phyloP scores from a whole-genome alignment of 1,284 basidiomycete genomes.

The Anthracocystis panici-leucophaei region DNA sequence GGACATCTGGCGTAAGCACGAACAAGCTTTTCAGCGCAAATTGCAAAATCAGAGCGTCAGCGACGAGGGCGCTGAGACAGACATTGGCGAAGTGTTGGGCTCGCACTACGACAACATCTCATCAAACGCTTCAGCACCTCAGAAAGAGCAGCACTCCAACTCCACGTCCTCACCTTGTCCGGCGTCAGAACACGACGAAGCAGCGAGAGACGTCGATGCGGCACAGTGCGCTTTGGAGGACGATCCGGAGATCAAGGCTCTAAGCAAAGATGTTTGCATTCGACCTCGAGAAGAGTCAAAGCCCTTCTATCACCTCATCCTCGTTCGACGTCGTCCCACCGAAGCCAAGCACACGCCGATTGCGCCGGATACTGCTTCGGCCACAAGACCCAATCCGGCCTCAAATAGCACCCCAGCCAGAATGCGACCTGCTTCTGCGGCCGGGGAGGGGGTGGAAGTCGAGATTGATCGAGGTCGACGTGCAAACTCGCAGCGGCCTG shows the following conservation, averaged over 20 bases:
- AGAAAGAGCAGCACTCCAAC: background rate
- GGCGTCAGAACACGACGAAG: background rate
- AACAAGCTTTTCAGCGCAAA: constrained; percentile 47
- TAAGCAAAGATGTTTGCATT: constrained; percentile 5
- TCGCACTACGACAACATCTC: constrained; percentile 14
- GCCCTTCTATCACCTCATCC: constrained; percentile 14
- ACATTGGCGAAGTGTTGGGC: constrained; percentile 2
- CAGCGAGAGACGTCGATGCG: background rate
- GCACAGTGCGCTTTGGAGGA: constrained; percentile 27
- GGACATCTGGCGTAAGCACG: constrained; percentile 51
- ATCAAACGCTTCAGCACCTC: background rate
- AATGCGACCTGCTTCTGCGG: background rate
- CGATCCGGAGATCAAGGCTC: background rate
- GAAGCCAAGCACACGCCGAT: background rate
- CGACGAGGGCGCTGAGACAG: constrained; percentile 15
- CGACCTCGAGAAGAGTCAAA: constrained; percentile 4
- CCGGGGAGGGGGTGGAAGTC: background rate
- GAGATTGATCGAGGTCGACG: constrained; percentile 23
- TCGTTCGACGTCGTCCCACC: background rate
- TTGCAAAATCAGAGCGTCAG: constrained; percentile 29
- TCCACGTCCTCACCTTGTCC: background rate
- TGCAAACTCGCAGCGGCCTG: constrained; percentile 5
- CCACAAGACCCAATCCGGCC: background rate
- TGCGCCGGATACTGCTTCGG: background rate
- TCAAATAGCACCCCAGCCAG: background rate